These are phyloP conservation scores for Fusarium goolgardi DNA, from an alignment of 2,329 filamentous ascomycete genomes.

Conservation along the genomic window DNA sequence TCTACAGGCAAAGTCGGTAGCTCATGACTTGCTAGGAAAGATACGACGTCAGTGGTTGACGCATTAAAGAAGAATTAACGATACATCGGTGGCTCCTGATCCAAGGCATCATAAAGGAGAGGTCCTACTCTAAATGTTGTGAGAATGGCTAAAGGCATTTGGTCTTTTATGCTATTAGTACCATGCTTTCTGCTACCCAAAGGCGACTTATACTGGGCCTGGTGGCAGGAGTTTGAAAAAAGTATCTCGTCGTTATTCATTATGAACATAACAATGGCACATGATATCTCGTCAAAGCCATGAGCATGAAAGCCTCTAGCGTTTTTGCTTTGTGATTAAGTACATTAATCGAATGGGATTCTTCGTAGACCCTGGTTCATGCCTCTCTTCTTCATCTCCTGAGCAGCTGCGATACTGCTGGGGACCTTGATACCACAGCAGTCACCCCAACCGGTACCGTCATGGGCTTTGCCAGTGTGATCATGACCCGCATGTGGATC, in stretches of 20 bases:
- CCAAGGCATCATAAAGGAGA: neutral
- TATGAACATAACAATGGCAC: conserved; percentile 1
- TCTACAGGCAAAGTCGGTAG: neutral
- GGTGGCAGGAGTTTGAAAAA: neutral
- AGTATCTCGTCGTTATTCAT: conserved; percentile 10
- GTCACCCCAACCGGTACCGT: conserved; percentile 85
- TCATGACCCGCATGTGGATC: conserved; percentile 70
- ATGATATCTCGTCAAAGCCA: neutral
- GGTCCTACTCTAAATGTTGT: too few species aligned
- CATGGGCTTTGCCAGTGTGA: conserved; percentile 71
- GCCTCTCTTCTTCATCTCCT: conserved; percentile 84
- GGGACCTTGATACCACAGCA: conserved; percentile 99
- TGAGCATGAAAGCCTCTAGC: neutral
- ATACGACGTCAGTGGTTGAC: neutral
- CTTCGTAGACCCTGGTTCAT: conserved; percentile 71
- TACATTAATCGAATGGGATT: conserved; percentile 81
- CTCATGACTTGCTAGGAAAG: neutral
- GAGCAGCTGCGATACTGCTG: conserved; percentile 89
- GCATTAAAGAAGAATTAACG: neutral
- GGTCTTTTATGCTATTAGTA: neutral
- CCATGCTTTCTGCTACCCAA: neutral
- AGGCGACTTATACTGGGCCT: neutral
- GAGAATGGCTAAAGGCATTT: too few species aligned
- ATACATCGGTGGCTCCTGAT: neutral
- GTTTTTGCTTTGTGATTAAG: conserved; percentile 7